A percentile compares a stretch with the other conserved stretches of the same genome.
phyloP scores from a whole-genome alignment of 1,284 basidiomycete genomes.

The Vanrija pseudolonga region DNA sequence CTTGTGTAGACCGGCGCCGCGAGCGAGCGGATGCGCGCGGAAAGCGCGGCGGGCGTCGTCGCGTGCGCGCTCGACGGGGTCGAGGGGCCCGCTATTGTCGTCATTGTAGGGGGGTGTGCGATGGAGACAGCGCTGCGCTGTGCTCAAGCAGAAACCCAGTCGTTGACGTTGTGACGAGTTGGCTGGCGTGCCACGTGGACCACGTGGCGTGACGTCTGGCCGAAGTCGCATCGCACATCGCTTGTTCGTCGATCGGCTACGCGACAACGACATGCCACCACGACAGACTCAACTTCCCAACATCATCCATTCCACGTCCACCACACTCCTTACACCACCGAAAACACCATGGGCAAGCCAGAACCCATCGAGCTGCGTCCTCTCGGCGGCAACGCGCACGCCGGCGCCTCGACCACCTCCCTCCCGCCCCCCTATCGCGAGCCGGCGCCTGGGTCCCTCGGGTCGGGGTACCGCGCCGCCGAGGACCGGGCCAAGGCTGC shows the following conservation, averaged over 20 bases:
- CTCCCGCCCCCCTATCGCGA: neutral
- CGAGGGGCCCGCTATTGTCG: too few species aligned
- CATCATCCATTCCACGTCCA: neutral
- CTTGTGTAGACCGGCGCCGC: slow-evolving; percentile 9
- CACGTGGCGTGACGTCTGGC: too few species aligned
- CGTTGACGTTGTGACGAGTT: too few species aligned
- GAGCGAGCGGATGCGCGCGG: slow-evolving; percentile 2
- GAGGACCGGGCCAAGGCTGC: slow-evolving; percentile 42
- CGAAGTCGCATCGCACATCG: neutral
- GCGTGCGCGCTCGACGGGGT: too few species aligned
- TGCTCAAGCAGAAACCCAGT: too few species aligned
- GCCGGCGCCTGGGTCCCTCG: neutral
- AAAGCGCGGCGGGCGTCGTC: too few species aligned
- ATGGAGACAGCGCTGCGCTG: too few species aligned
- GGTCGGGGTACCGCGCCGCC: slow-evolving; percentile 30
- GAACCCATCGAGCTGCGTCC: slow-evolving; percentile 3
- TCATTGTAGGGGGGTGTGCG: too few species aligned
- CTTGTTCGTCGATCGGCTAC: neutral
- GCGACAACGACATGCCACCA: neutral
- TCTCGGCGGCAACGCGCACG: neutral
- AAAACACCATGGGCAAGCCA: neutral
- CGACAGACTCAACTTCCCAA: too few species aligned
- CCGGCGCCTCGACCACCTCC: neutral
- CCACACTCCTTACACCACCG: neutral
- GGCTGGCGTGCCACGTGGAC: too few species aligned